phyloP scores from a whole-genome alignment of 257 asterid species.

The Jasminum sambac region DNA sequence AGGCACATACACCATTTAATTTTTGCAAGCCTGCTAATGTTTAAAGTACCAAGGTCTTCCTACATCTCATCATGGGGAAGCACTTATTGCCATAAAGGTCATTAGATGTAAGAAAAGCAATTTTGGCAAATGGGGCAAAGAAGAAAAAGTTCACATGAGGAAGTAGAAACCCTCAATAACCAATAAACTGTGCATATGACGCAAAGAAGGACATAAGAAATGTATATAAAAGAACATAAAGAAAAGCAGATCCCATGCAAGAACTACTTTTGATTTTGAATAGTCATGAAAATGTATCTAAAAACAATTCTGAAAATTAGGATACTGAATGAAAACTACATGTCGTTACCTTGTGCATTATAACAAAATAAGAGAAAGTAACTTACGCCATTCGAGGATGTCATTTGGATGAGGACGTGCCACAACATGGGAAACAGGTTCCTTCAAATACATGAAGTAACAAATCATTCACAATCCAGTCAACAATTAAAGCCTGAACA shows the following conservation, averaged over 20 bases:
- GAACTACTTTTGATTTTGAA: not conserved
- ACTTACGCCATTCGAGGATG: constrained; percentile 99
- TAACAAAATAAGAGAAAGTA: constrained; percentile 6
- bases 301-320: not conserved
- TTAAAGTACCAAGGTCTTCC: not conserved
- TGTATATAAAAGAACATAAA: not conserved
- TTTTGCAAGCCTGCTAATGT: not conserved
- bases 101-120: not conserved
- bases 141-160: not conserved
- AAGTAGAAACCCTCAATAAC: not conserved
- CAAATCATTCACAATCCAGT: constrained; percentile 17
- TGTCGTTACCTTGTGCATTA: constrained; percentile 9
- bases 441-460: constrained; percentile 45
- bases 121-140: not conserved
- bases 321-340: constrained; percentile 9
- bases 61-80: not conserved
- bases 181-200: constrained; percentile 11
- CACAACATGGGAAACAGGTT: constrained; percentile 94
- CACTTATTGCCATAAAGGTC: constrained; percentile 4
- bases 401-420: constrained; percentile 93
- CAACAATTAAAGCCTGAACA: not conserved
- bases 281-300: constrained; percentile 7
- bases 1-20: not conserved
- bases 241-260: not conserved
- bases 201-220: constrained; percentile 17